Evolutionary conservation across 192 early-diverging fungal genomes (phyloP).

Genomic region (Phlyctochytrium bullatum): DNA sequence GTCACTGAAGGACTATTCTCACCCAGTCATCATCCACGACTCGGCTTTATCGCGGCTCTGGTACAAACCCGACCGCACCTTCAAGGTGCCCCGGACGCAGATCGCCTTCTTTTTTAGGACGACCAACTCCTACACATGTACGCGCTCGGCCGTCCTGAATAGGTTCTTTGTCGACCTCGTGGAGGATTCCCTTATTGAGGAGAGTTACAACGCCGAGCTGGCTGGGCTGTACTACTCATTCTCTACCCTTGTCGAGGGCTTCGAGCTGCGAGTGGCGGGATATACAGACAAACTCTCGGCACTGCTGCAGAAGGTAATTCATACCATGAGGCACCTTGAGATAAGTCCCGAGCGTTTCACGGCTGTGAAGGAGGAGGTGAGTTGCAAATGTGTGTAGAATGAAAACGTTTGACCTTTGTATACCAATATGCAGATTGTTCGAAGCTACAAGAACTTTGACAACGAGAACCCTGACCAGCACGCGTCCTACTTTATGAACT

Average conservation of each 20-base stretch:
- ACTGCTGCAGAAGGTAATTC: slow-evolving; percentile 66
- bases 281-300: slow-evolving; percentile 83
- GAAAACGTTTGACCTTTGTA: neutral
- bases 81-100: slow-evolving; percentile 82
- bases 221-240: slow-evolving; percentile 78
- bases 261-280: slow-evolving; percentile 70
- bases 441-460: slow-evolving; percentile 74
- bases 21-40: slow-evolving; percentile 61
- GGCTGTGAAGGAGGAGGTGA: slow-evolving; percentile 67
- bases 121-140: slow-evolving; percentile 74
- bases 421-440: slow-evolving; percentile 41
- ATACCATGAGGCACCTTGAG: slow-evolving; percentile 61
- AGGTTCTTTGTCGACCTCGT: slow-evolving; percentile 74
- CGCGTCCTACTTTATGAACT: slow-evolving; percentile 71
- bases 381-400: slow-evolving; percentile 2
- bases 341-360: slow-evolving; percentile 72
- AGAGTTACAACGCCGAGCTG: slow-evolving; percentile 83
- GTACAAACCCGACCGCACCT: slow-evolving; percentile 90
- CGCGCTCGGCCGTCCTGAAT: slow-evolving; percentile 64
- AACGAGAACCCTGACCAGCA: slow-evolving; percentile 78
- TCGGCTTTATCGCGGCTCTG: slow-evolving; percentile 66
- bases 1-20: neutral
- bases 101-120: slow-evolving; percentile 61
- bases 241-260: slow-evolving; percentile 62
- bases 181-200: slow-evolving; percentile 79